Percentiles rank a stretch among this genome's conserved stretches.
Conservation (phyloP, 306 rosid species). For the Quillaja saponaria region DNA sequence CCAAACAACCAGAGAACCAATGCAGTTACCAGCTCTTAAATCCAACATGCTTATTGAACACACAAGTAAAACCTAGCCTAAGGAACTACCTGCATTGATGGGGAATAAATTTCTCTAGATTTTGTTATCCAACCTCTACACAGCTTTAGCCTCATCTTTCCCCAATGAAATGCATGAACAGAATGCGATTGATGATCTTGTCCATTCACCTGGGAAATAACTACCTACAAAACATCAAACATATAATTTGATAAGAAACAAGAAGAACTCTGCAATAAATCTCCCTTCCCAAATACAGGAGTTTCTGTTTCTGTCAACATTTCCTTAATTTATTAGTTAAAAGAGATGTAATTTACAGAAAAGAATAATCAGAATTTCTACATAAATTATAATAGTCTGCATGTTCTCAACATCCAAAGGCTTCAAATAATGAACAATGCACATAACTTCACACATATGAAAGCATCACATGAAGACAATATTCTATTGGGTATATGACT, state of each 20-base stretch:
- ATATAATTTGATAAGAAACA: conserved; percentile 23
- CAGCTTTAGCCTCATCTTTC: conserved; percentile 92
- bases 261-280: conserved; percentile 2
- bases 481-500: too few relatives aligned
- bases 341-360: background rate
- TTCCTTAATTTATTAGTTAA: background rate
- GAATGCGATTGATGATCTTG: conserved; percentile 81
- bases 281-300: background rate
- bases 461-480: too few relatives aligned
- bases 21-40: background rate
- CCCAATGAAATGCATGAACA: conserved; percentile 82
- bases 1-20: background rate
- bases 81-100: conserved; percentile 81
- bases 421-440: too few relatives aligned
- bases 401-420: background rate
- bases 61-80: conserved; percentile 9
- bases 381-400: background rate
- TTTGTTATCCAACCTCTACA: conserved; percentile 97
- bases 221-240: conserved; percentile 53
- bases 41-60: background rate
- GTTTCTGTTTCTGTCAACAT: background rate
- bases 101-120: conserved; percentile 89
- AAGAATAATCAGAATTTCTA: background rate
- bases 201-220: conserved; percentile 85
- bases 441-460: too few relatives aligned